Conservation (phyloP, 163 green algal genomes). For the Trebouxia gelatinosa region DNA sequence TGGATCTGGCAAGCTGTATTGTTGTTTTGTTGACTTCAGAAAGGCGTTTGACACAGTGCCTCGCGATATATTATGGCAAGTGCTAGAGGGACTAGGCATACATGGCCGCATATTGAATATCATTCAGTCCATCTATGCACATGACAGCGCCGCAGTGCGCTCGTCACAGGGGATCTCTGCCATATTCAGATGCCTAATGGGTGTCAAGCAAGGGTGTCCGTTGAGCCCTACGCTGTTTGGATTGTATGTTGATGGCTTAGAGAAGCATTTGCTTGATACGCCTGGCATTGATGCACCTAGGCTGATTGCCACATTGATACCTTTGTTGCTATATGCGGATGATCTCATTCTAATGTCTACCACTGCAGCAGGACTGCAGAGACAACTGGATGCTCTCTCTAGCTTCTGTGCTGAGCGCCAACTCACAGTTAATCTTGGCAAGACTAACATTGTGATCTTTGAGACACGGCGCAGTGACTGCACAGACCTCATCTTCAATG, state of each 20-base stretch:
- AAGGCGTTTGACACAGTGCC: neutral
- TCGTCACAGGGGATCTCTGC: neutral
- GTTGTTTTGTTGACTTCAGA: neutral
- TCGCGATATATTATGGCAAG: neutral
- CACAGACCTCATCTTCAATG: neutral
- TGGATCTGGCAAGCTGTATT: neutral
- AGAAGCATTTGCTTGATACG: neutral
- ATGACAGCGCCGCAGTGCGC: neutral
- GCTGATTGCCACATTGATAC: neutral
- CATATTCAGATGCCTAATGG: neutral
- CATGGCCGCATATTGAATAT: neutral
- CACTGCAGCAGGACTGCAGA: neutral
- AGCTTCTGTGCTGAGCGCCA: neutral
- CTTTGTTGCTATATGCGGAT: neutral
- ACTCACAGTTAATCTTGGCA: neutral
- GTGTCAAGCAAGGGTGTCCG: neutral
- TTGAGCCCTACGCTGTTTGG: neutral
- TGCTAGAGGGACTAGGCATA: neutral
- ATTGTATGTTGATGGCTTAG: neutral
- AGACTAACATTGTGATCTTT: neutral
- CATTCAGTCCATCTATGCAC: neutral
- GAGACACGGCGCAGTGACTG: neutral
- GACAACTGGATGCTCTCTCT: neutral
- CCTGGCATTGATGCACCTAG: neutral
- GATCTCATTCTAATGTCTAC: neutral